Percentiles rank a stretch among this genome's conserved stretches.
Evolutionary conservation across 306 rosid genomes (phyloP).

Genomic region (Medicago ruthenica): DNA sequence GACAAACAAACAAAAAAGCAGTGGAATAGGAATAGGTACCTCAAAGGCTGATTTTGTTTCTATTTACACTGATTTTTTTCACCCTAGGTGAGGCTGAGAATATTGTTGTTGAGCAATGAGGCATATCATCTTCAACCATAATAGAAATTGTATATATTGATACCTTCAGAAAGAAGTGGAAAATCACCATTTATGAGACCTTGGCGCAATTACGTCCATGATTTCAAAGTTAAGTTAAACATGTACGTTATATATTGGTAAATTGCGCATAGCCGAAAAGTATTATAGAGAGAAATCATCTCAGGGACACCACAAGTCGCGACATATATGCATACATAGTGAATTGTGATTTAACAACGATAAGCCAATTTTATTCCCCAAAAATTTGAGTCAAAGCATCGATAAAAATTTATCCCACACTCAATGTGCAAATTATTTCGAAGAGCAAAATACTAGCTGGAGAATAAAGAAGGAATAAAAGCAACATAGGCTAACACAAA

Average conservation of each 20-base stretch:
- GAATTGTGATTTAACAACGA: too few species aligned
- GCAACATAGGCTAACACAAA: constrained; percentile 15
- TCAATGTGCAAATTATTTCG: background rate
- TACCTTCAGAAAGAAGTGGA: background rate
- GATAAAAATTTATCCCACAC: too few species aligned
- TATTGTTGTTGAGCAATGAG: background rate
- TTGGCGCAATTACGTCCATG: background rate
- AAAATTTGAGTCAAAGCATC: background rate
- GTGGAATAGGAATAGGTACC: too few species aligned
- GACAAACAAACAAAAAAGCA: background rate
- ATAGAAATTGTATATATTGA: too few species aligned
- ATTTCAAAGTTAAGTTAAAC: background rate
- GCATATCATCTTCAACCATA: too few species aligned
- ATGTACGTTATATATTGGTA: background rate
- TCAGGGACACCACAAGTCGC: too few species aligned
- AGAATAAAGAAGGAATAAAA: background rate
- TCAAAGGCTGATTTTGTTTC: background rate
- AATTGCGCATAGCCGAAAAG: background rate
- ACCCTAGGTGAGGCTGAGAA: background rate
- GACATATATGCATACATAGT: too few species aligned
- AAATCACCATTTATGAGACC: background rate
- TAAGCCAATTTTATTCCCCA: background rate
- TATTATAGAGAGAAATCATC: too few species aligned
- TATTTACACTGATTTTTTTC: background rate
- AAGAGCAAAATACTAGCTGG: background rate